Percentiles rank a stretch among this genome's conserved stretches.
Conservation (phyloP, 768 basidiomycete species). For the Leccinum boreale region DNA sequence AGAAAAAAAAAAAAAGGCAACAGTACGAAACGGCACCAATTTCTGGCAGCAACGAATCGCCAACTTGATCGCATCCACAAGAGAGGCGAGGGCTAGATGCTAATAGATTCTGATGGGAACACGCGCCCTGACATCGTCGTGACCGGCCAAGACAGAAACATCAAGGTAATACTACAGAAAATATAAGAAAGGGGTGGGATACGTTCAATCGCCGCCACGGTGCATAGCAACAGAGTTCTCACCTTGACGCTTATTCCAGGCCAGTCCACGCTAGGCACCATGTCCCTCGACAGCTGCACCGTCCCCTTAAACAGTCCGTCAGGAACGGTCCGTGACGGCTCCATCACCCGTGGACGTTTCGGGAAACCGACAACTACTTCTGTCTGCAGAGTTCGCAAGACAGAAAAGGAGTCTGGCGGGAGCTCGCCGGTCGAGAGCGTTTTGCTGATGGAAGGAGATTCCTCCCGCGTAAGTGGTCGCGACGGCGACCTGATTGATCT, state of each 20-base stretch:
- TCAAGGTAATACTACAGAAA: slow-evolving; percentile 64
- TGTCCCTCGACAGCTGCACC: slow-evolving; percentile 50
- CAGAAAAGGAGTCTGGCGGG: slow-evolving; percentile 18
- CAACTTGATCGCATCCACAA: neutral
- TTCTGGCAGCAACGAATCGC: too few species aligned
- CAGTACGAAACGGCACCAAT: neutral
- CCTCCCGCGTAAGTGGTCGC: slow-evolving; percentile 13
- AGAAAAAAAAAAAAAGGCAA: neutral
- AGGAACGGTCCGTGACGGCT: slow-evolving; percentile 50
- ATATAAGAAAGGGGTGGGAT: slow-evolving; percentile 2
- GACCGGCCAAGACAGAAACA: slow-evolving; percentile 61
- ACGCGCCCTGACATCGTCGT: slow-evolving; percentile 59
- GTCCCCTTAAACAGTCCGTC: slow-evolving; percentile 67
- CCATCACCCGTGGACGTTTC: slow-evolving; percentile 55
- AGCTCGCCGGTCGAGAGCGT: slow-evolving; percentile 21
- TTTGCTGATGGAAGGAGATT: slow-evolving; percentile 15
- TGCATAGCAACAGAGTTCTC: slow-evolving; percentile 14
- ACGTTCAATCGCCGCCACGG: slow-evolving; percentile 2
- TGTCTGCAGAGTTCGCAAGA: slow-evolving; percentile 30
- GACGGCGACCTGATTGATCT: slow-evolving; percentile 27
- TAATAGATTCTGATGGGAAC: slow-evolving; percentile 59
- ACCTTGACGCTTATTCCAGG: slow-evolving; percentile 67
- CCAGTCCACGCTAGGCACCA: slow-evolving; percentile 68
- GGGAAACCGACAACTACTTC: slow-evolving; percentile 65
- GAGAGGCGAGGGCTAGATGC: neutral